These are phyloP conservation scores for Puccinellia tenuiflora DNA, from an alignment of 176 grass and related monocot species.

Conservation along the genomic window DNA sequence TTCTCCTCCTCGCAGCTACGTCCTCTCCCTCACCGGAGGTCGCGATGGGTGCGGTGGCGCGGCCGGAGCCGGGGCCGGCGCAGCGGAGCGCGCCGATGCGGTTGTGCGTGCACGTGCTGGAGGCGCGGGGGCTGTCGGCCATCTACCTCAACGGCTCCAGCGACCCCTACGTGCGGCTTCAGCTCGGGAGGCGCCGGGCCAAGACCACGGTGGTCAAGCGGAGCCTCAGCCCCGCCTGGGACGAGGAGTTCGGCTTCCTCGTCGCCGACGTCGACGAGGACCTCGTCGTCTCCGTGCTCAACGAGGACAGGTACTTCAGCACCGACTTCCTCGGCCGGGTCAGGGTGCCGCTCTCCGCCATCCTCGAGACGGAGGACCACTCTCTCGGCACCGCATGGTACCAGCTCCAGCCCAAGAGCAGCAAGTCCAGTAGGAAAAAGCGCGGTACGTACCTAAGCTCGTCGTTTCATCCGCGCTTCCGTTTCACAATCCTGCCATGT, in stretches of 20 bases:
- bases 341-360: conserved; percentile 40
- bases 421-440: conserved; percentile 67
- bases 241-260: conserved; percentile 78
- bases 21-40: not conserved
- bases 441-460: conserved; percentile 31
- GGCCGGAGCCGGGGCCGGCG: conserved; percentile 21
- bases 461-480: not conserved
- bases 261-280: conserved; percentile 65
- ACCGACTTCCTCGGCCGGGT: conserved; percentile 68
- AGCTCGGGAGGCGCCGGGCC: conserved; percentile 52
- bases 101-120: conserved; percentile 83
- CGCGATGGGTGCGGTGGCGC: not conserved
- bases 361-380: conserved; percentile 57
- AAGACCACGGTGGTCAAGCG: conserved; percentile 66
- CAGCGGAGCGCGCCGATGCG: conserved; percentile 47
- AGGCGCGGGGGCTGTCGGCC: conserved; percentile 60
- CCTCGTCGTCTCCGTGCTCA: conserved; percentile 61
- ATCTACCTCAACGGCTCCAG: conserved; percentile 58
- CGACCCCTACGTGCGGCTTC: conserved; percentile 75
- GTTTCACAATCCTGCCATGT: not conserved
- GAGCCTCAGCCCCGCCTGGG: conserved; percentile 73
- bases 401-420: conserved; percentile 62
- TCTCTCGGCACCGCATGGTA: conserved; percentile 73
- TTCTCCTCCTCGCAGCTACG: not conserved
- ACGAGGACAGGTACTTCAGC: conserved; percentile 58